Evolutionary conservation across 768 basidiomycete species (phyloP).

Genomic region (Termitomyces sp.): DNA sequence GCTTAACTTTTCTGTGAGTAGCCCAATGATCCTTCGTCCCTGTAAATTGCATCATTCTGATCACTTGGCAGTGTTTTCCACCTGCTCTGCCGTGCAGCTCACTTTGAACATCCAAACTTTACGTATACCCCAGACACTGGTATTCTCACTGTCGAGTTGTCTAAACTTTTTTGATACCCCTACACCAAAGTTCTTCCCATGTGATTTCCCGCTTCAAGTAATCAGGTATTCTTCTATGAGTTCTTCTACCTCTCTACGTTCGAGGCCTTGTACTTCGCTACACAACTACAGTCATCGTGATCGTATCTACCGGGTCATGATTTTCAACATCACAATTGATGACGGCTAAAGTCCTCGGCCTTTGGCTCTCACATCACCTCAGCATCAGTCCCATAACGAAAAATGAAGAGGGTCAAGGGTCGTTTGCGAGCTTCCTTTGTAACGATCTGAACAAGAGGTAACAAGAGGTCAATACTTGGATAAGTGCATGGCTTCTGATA

Average conservation of each 20-base stretch:
- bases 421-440: too few relatives aligned
- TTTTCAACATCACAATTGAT: too few relatives aligned
- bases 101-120: not conserved
- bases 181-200: not conserved
- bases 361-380: too few relatives aligned
- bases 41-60: not conserved
- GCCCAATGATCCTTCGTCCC: not conserved
- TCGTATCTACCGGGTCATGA: too few relatives aligned
- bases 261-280: not conserved
- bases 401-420: too few relatives aligned
- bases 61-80: not conserved
- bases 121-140: not conserved
- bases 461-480: too few relatives aligned
- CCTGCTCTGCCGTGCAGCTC: not conserved
- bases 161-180: not conserved
- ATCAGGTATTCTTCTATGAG: too few relatives aligned
- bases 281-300: not conserved
- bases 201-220: not conserved
- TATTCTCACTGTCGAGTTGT: not conserved
- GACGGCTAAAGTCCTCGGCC: too few relatives aligned
- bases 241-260: not conserved
- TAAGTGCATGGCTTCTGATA: too few relatives aligned
- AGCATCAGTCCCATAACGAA: too few relatives aligned
- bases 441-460: too few relatives aligned
- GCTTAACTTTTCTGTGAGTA: not conserved